These are phyloP conservation scores for Globisporangium okanoganense DNA, from an alignment of 352 stramenopile genomes.

Conservation along the genomic window DNA sequence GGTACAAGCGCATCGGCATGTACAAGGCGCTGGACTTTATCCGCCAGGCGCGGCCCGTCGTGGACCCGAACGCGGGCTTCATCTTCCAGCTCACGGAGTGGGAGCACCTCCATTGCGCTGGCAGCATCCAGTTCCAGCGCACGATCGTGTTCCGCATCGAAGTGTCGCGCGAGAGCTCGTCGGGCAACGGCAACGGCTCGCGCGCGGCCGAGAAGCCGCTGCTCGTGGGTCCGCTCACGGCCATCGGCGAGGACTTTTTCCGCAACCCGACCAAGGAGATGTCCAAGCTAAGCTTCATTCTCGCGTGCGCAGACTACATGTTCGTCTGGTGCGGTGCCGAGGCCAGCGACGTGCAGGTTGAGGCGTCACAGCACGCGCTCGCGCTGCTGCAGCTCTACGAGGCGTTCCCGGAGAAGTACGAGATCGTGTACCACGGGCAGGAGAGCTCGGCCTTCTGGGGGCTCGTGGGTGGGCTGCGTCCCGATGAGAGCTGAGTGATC, in stretches of 20 bases:
- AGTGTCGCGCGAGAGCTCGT: slow-evolving; percentile 33
- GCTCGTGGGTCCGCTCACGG: slow-evolving; percentile 51
- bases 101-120: slow-evolving; percentile 63
- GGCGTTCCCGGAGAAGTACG: slow-evolving; percentile 66
- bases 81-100: slow-evolving; percentile 89
- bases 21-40: slow-evolving; percentile 82
- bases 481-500: slow-evolving; percentile 20
- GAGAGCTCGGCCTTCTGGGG: slow-evolving; percentile 72
- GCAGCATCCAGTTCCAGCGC: slow-evolving; percentile 43
- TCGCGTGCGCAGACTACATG: slow-evolving; percentile 71
- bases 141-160: slow-evolving; percentile 72
- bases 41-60: slow-evolving; percentile 61
- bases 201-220: slow-evolving; percentile 40
- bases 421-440: slow-evolving; percentile 64
- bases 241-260: slow-evolving; percentile 50
- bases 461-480: slow-evolving; percentile 40
- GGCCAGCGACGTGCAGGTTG: slow-evolving; percentile 43
- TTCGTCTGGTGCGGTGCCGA: slow-evolving; percentile 78
- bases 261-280: slow-evolving; percentile 53
- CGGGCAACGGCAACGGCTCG: slow-evolving; percentile 30
- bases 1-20: slow-evolving; percentile 78
- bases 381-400: slow-evolving; percentile 74
- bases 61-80: slow-evolving; percentile 85
- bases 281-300: slow-evolving; percentile 57
- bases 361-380: slow-evolving; percentile 55